A percentile compares a stretch with the other conserved stretches of the same genome.
phyloP scores from a whole-genome alignment of 805 yeast genomes.

The Torulaspora franciscae region DNA sequence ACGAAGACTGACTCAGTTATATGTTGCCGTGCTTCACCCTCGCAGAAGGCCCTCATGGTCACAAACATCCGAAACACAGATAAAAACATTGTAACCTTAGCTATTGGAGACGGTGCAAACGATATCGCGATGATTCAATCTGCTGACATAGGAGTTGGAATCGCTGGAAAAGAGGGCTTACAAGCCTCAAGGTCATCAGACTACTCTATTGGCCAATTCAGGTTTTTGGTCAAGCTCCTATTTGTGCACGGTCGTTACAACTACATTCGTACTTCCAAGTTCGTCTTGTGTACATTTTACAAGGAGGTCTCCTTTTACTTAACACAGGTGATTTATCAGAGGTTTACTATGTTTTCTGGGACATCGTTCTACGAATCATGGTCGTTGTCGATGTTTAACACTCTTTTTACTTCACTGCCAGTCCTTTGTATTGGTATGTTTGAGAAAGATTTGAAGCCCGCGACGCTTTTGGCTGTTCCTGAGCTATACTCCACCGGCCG shows the following conservation, averaged over 20 bases:
- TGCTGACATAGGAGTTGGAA: slow-evolving; percentile 97
- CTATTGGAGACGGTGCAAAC: slow-evolving; percentile 98
- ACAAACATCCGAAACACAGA: slow-evolving; percentile 67
- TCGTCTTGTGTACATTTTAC: slow-evolving; percentile 89
- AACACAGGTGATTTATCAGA: slow-evolving; percentile 82
- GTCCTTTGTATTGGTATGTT: slow-evolving; percentile 93
- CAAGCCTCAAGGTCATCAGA: slow-evolving; percentile 96
- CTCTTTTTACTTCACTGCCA: slow-evolving; percentile 88
- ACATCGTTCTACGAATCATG: slow-evolving; percentile 90
- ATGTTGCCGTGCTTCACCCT: slow-evolving; percentile 94
- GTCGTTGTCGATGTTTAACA: slow-evolving; percentile 96
- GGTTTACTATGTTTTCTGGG: slow-evolving; percentile 85
- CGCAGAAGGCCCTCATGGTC: slow-evolving; percentile 92
- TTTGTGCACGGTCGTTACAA: slow-evolving; percentile 96
- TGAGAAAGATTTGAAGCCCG: slow-evolving; percentile 83
- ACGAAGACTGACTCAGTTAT: slow-evolving; percentile 85
- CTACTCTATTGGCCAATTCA: slow-evolving; percentile 90
- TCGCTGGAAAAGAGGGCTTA: slow-evolving; percentile 93
- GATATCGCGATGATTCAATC: slow-evolving; percentile 99
- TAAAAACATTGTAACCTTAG: slow-evolving; percentile 72
- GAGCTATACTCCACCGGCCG: slow-evolving; percentile 80
- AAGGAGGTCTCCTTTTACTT: slow-evolving; percentile 87
- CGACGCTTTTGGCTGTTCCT: slow-evolving; percentile 86
- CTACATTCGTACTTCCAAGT: slow-evolving; percentile 85
- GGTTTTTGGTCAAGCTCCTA: slow-evolving; percentile 73